Evolutionary conservation across 1,139 yeast genomes (phyloP), one percentile per base, ranked within the genome.

Genomic region (Suhomyces guaymorum): DNA sequence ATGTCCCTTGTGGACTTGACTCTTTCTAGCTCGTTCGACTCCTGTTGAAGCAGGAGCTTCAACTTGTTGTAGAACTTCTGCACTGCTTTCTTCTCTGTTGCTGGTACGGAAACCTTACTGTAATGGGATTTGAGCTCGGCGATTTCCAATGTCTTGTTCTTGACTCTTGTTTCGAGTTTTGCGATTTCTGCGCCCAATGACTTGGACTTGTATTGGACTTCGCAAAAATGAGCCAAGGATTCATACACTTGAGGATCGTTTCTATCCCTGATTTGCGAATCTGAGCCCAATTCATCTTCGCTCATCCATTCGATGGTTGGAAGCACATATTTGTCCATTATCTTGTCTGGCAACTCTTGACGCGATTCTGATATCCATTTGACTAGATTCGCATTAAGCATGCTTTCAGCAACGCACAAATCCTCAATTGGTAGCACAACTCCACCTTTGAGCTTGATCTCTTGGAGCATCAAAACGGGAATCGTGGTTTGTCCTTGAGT

Each of bases 141-240:
- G 15, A 75, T 57, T 47, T 80, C 90, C 1, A 44, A 48, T 16
- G 54, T 55, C 37, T 73, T 74, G 12, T 58, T 59, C 1, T 43
- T 42, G 1, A 72, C 64, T 31, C 76, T 61, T 18, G 55, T 59
- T 13, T 63, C 61, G 7, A 71, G 55, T 27, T 66, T 73, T 4
- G 51, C 53, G 7, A 82, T 63, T 17, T 75, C 75, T 9, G 70
- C 75, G 24, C 58, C 63, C 11, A 73, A 52, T 2, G 61, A 59
- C 3, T 67, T 54, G 2, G 76, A 70, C 42, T 73, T 71, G 28
- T 75, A 63, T 48, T 86, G 94, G 6, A 63, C 61, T 47, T 85
- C 87, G 53, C 97, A 87, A 52, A 90, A 90, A 21, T 70, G 66
- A 0, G 90, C 97, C 48, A 85, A 73, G 3, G 70, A 64, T 42